Conservation (phyloP, 176 grass and related monocot genomes). For the Oryza rufipogon region DNA sequence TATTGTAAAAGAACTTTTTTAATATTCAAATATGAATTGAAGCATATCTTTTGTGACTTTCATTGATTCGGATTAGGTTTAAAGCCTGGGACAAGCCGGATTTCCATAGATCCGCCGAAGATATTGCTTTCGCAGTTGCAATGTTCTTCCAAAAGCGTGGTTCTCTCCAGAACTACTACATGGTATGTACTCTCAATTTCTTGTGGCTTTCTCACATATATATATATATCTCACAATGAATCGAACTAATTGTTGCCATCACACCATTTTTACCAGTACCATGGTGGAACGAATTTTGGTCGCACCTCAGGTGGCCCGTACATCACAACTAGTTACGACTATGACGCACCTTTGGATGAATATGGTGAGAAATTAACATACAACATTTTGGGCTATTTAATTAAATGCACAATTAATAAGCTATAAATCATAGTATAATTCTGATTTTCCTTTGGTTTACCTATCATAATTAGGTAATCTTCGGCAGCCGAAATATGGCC, state of each 20-base stretch:
- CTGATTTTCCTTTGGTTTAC: background rate
- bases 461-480: background rate
- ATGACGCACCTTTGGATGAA: constrained; percentile 78
- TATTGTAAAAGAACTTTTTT: too few species aligned
- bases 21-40: too few species aligned
- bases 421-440: background rate
- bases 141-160: constrained; percentile 64
- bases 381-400: background rate
- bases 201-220: too few species aligned
- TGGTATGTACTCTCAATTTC: constrained; percentile 30
- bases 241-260: background rate
- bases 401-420: background rate
- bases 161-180: constrained; percentile 64
- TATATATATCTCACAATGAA: too few species aligned
- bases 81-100: constrained; percentile 64
- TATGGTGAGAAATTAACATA: constrained; percentile 36
- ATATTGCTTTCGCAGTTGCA: constrained; percentile 56
- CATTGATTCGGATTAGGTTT: constrained; percentile 17
- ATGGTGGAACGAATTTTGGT: constrained; percentile 71
- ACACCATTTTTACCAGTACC: constrained; percentile 42
- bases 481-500: background rate
- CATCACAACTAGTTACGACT: constrained; percentile 67
- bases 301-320: constrained; percentile 60
- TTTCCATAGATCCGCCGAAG: constrained; percentile 56
- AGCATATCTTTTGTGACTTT: too few species aligned